Percentiles rank a stretch among this genome's conserved stretches.
Conservation (phyloP, 495 filamentous ascomycete species). For the Mytilinidion resinicola region DNA sequence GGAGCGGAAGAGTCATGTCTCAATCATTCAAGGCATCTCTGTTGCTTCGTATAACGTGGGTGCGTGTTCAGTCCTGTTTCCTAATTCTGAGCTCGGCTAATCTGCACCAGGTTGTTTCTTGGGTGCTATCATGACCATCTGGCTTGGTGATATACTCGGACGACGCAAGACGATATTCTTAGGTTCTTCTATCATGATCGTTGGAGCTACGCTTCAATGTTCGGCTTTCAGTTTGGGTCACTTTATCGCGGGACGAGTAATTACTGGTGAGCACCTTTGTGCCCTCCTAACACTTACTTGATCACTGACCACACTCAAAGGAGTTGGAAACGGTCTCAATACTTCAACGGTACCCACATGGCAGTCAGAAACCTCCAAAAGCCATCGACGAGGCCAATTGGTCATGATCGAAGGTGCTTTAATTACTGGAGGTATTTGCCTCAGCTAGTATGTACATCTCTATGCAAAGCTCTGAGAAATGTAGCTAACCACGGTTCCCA, state of each 20-base stretch:
- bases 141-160: constrained; percentile 8
- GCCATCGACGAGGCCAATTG: constrained; percentile 35
- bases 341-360: constrained; percentile 39
- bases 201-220: constrained; percentile 26
- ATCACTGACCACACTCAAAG: constrained; percentile 45
- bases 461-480: constrained; percentile 31
- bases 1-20: constrained; percentile 6
- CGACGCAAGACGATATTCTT: constrained; percentile 20
- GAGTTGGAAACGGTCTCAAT: constrained; percentile 59
- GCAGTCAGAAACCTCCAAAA: constrained; percentile 34
- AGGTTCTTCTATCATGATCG: constrained; percentile 19
- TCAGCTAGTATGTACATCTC: constrained; percentile 11
- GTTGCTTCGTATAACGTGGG: constrained; percentile 15
- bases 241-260: constrained; percentile 25
- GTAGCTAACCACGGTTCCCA: constrained; percentile 5
- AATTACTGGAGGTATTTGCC: constrained; percentile 20
- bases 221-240: constrained; percentile 22
- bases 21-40: constrained; percentile 14
- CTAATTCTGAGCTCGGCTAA: background rate
- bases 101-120: constrained; percentile 1
- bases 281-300: too few species aligned
- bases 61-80: background rate
- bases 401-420: constrained; percentile 35
- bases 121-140: constrained; percentile 1
- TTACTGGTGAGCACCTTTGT: constrained; percentile 2